A percentile compares a stretch with the other conserved stretches of the same genome.
Conservation (phyloP, 805 yeast genomes). For the Babjeviella inositovora region DNA sequence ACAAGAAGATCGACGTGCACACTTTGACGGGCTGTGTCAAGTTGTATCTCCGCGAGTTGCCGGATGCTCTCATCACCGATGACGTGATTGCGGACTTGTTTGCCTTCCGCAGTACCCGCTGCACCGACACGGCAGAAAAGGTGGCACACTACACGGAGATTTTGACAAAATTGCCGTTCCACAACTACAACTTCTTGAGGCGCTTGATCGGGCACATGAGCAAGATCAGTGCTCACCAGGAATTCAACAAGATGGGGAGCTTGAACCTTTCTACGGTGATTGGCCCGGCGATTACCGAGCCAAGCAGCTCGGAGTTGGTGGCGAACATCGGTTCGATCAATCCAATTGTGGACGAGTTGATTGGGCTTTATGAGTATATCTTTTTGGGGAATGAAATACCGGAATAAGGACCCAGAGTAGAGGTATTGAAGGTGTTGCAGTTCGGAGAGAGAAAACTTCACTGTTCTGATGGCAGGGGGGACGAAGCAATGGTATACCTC, state of each 20-base stretch:
- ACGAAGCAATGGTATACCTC: no score
- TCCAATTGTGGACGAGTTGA: no score
- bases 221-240: slow-evolving; percentile 49
- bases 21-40: slow-evolving; percentile 83
- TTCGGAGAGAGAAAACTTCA: no score
- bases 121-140: slow-evolving; percentile 4
- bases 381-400: no score
- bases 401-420: no score
- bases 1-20: slow-evolving; percentile 46
- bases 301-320: no score
- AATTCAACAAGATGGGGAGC: slow-evolving; percentile 71
- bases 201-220: slow-evolving; percentile 55
- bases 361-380: no score
- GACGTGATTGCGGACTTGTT: slow-evolving; percentile 46
- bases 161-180: slow-evolving; percentile 31
- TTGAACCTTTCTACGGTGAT: slow-evolving; percentile 85
- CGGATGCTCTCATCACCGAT: slow-evolving; percentile 66
- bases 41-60: slow-evolving; percentile 68
- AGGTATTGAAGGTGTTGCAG: no score
- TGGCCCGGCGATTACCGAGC: slow-evolving; percentile 43
- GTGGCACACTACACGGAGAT: slow-evolving; percentile 8
- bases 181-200: slow-evolving; percentile 54
- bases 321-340: no score
- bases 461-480: no score
- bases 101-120: slow-evolving; percentile 9